Evolutionary conservation across 768 basidiomycete species (phyloP).

Genomic region (Lyophyllum shimeji): DNA sequence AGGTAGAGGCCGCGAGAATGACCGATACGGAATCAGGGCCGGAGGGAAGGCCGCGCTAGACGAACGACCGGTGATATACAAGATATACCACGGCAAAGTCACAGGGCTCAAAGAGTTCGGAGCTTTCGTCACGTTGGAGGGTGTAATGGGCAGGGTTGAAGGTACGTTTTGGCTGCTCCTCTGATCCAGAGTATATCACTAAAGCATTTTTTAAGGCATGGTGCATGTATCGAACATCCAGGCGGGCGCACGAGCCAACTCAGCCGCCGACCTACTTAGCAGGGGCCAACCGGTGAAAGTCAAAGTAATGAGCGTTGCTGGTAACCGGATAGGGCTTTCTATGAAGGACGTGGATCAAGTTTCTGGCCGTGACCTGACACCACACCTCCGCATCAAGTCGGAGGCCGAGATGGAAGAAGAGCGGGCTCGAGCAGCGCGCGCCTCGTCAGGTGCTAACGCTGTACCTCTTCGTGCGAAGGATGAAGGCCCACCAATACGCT

Average conservation of each 20-base stretch:
- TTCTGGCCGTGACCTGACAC: slow-evolving; percentile 88
- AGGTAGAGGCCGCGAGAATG: slow-evolving; percentile 44
- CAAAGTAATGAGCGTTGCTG: slow-evolving; percentile 94
- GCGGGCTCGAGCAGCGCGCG: slow-evolving; percentile 55
- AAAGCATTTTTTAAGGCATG: slow-evolving; percentile 64
- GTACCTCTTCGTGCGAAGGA: slow-evolving; percentile 67
- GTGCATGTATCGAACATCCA: slow-evolving; percentile 96
- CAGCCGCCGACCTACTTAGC: slow-evolving; percentile 82
- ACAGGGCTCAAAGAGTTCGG: slow-evolving; percentile 92
- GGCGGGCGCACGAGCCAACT: slow-evolving; percentile 78
- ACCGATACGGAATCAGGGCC: slow-evolving; percentile 33
- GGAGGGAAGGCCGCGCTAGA: slow-evolving; percentile 51
- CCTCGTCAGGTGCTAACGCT: slow-evolving; percentile 83
- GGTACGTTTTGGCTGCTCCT: slow-evolving; percentile 49
- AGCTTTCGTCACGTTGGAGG: slow-evolving; percentile 90
- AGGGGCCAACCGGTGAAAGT: slow-evolving; percentile 88
- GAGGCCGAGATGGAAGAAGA: slow-evolving; percentile 93
- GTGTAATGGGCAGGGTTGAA: slow-evolving; percentile 81
- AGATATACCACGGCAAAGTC: slow-evolving; percentile 90
- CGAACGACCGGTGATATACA: slow-evolving; percentile 86
- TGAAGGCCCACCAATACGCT: slow-evolving; percentile 60
- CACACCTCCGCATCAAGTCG: slow-evolving; percentile 91
- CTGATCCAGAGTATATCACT: slow-evolving; percentile 5
- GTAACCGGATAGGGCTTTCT: slow-evolving; percentile 78
- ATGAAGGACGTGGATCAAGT: slow-evolving; percentile 98